A percentile compares a stretch with the other conserved stretches of the same genome.
phyloP scores from a whole-genome alignment of 352 stramenopile species.

The Phytophthora podocarpi region DNA sequence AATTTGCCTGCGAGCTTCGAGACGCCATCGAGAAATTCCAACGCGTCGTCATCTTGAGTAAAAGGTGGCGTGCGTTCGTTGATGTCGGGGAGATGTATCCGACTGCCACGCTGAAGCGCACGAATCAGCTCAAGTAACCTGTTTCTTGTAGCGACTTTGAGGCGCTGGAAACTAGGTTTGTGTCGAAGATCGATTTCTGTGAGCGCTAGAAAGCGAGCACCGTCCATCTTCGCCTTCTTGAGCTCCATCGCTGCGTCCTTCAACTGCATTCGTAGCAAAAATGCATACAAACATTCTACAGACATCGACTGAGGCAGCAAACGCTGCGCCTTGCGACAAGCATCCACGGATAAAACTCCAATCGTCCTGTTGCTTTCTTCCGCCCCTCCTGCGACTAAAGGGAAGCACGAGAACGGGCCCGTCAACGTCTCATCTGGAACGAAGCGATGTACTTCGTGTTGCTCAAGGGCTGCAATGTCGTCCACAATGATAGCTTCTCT shows the following conservation, averaged over 20 bases:
- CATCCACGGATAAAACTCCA: constrained; percentile 64
- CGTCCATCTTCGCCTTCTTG: constrained; percentile 44
- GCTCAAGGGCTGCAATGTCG: constrained; percentile 34
- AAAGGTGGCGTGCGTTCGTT: constrained; percentile 36
- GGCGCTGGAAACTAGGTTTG: constrained; percentile 45
- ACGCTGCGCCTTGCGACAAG: constrained; percentile 52
- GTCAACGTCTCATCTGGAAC: constrained; percentile 17
- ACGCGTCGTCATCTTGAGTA: constrained; percentile 48
- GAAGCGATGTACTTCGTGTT: constrained; percentile 34
- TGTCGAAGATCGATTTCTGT: constrained; percentile 61
- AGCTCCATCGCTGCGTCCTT: constrained; percentile 56
- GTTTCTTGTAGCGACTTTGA: constrained; percentile 66
- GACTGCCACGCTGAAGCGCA: constrained; percentile 44
- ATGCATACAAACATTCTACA: constrained; percentile 40
- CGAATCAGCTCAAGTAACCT: constrained; percentile 58
- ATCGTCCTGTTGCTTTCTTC: constrained; percentile 17
- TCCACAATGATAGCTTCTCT: constrained; percentile 39
- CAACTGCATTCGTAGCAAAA: constrained; percentile 60
- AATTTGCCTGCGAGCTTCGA: constrained; percentile 46
- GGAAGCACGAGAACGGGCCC: constrained; percentile 63
- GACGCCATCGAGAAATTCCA: constrained; percentile 59
- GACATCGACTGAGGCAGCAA: constrained; percentile 72
- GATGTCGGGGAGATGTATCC: constrained; percentile 41
- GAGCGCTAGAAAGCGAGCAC: constrained; percentile 47
- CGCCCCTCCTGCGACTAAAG: constrained; percentile 24